phyloP scores from a whole-genome alignment of 2,329 filamentous ascomycete species.

The Fusarium chuoi region DNA sequence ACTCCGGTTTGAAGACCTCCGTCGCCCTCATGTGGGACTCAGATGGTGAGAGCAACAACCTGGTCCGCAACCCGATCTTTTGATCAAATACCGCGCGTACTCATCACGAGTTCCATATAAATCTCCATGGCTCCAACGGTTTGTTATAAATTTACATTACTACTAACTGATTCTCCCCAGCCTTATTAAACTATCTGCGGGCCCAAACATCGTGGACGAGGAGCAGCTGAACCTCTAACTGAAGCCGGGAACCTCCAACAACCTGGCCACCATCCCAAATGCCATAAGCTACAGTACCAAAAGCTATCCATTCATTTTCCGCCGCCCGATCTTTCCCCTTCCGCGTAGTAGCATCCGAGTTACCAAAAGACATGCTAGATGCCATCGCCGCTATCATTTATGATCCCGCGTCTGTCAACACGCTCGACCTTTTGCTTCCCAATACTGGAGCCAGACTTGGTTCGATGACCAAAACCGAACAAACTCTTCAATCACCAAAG shows the following conservation, averaged over 20 bases:
- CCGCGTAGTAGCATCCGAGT: neutral
- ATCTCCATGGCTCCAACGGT: no score
- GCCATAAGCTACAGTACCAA: rapidly evolving
- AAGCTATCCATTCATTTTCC: neutral
- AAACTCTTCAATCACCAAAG: neutral
- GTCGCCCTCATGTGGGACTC: no score
- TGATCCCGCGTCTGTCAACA: neutral
- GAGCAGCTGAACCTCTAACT: neutral
- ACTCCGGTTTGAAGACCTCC: no score
- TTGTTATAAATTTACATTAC: no score
- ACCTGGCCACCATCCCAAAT: neutral
- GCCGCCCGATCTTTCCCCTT: neutral
- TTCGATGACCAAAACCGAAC: no score
- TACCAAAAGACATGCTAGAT: rapidly evolving
- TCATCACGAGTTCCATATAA: no score
- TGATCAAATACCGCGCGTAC: no score
- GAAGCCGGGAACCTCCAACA: neutral
- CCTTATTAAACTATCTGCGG: rapidly evolving
- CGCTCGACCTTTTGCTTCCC: neutral
- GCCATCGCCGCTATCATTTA: neutral
- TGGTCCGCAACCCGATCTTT: no score
- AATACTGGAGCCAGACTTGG: neutral
- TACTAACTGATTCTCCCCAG: rapidly evolving
- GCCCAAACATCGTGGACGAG: neutral
- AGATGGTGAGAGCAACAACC: no score